A percentile compares a stretch with the other conserved stretches of the same genome.
Evolutionary conservation across 805 yeast genomes (phyloP).

Genomic region (Yarrowia sp.): DNA sequence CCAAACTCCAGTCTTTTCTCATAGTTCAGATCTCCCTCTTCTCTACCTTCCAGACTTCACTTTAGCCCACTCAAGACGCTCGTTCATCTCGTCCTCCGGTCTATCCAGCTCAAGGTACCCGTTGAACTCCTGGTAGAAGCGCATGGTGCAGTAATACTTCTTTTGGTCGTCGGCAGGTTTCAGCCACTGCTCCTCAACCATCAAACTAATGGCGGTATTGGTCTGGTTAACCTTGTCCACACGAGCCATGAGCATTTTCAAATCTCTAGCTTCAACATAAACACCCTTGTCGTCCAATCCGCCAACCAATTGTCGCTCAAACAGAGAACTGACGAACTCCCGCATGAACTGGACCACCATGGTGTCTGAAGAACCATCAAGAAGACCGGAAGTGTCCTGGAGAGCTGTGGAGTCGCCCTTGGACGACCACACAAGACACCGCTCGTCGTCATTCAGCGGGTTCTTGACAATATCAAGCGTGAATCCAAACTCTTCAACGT

Average conservation of each 20-base stretch:
- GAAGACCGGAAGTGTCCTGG: constrained; percentile 24
- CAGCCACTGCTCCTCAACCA: constrained; percentile 27
- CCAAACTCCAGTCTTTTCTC: neutral
- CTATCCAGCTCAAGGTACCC: constrained; percentile 15
- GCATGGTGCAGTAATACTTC: constrained; percentile 28
- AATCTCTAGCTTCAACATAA: neutral
- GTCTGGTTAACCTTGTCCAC: neutral
- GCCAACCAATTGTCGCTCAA: constrained; percentile 1
- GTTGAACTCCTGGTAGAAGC: constrained; percentile 28
- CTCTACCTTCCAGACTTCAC: constrained; percentile 1
- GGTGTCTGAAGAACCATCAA: neutral
- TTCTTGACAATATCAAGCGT: constrained; percentile 8
- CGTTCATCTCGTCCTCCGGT: constrained; percentile 21
- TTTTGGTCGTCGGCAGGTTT: neutral
- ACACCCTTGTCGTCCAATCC: constrained; percentile 20
- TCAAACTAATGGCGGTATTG: neutral
- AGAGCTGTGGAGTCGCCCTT: constrained; percentile 12
- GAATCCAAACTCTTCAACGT: constrained; percentile 7
- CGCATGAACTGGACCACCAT: constrained; percentile 13
- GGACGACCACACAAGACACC: constrained; percentile 11
- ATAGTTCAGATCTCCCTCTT: neutral
- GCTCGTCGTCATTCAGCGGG: neutral
- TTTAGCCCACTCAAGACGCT: constrained; percentile 19
- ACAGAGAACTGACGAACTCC: constrained; percentile 10
- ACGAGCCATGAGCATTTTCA: constrained; percentile 6